A percentile compares a stretch with the other conserved stretches of the same genome.
phyloP scores from a whole-genome alignment of 1,139 yeast species.

The Hanseniaspora gamundiae region DNA sequence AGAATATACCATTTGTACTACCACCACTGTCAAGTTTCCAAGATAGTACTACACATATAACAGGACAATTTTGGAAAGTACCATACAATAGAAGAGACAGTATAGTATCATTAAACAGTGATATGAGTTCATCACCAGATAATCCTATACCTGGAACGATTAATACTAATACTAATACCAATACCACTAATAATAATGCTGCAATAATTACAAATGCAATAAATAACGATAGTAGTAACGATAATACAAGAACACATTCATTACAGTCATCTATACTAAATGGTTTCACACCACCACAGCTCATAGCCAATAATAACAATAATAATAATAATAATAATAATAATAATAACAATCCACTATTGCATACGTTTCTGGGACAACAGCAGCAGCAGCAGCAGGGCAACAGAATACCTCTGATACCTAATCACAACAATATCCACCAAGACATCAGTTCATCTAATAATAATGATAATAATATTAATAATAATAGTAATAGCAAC shows the following conservation, averaged over 20 bases:
- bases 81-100: constrained; percentile 17
- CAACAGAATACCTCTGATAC: too few species aligned
- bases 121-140: neutral
- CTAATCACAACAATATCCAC: neutral
- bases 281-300: constrained; percentile 6
- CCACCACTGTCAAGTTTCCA: neutral
- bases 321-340: too few species aligned
- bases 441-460: too few species aligned
- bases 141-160: too few species aligned
- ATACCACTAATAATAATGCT: neutral
- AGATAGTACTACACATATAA: neutral
- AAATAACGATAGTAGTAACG: neutral
- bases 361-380: neutral
- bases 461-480: too few species aligned
- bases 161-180: neutral
- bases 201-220: neutral
- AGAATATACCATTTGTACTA: neutral
- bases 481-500: too few species aligned
- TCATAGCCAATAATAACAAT: too few species aligned
- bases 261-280: neutral
- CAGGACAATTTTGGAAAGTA: constrained; percentile 23
- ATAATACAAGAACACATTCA: neutral
- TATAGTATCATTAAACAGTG: neutral
- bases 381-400: neutral
- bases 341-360: constrained; percentile 4